These are phyloP conservation scores for Xerophyta viscosa DNA, from an alignment of 106 monocot genomes.

Conservation along the genomic window DNA sequence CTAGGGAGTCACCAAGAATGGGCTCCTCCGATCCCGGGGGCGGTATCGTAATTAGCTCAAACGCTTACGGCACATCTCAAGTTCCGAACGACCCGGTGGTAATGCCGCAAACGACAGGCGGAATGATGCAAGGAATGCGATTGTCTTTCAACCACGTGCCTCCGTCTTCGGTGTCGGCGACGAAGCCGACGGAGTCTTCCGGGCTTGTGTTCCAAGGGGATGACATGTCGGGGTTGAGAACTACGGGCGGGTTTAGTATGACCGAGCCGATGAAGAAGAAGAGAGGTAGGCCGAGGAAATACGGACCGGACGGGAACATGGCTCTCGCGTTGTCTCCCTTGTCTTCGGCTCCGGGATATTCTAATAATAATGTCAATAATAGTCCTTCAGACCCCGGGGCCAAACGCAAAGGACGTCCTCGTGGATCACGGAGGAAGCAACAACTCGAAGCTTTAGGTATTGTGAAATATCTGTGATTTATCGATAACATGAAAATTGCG, in stretches of 20 bases:
- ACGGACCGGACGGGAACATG: constrained; percentile 63
- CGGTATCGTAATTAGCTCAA: neutral
- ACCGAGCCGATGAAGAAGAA: constrained; percentile 50
- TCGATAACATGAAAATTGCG: too few relatives aligned
- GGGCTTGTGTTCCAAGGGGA: constrained; percentile 16
- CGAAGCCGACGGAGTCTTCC: constrained; percentile 20
- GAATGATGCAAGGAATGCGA: constrained; percentile 26
- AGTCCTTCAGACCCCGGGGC: constrained; percentile 20
- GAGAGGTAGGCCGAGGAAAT: constrained; percentile 69
- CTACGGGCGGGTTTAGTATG: constrained; percentile 16
- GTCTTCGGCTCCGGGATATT: constrained; percentile 22
- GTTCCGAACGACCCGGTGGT: constrained; percentile 13
- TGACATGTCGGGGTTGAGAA: constrained; percentile 11
- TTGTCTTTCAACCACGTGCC: constrained; percentile 21
- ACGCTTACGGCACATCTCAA: constrained; percentile 4
- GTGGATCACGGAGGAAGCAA: constrained; percentile 54
- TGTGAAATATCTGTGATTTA: neutral
- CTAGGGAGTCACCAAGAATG: constrained; percentile 20
- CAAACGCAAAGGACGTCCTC: constrained; percentile 55
- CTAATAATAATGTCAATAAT: constrained; percentile 1
- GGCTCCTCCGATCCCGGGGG: constrained; percentile 19
- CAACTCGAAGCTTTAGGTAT: constrained; percentile 66
- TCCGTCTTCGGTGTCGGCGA: constrained; percentile 1
- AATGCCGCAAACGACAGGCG: constrained; percentile 17
- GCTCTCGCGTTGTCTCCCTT: constrained; percentile 33